Evolutionary conservation across 139 green algal genomes (phyloP).

Genomic region (Micractinium conductrix): DNA sequence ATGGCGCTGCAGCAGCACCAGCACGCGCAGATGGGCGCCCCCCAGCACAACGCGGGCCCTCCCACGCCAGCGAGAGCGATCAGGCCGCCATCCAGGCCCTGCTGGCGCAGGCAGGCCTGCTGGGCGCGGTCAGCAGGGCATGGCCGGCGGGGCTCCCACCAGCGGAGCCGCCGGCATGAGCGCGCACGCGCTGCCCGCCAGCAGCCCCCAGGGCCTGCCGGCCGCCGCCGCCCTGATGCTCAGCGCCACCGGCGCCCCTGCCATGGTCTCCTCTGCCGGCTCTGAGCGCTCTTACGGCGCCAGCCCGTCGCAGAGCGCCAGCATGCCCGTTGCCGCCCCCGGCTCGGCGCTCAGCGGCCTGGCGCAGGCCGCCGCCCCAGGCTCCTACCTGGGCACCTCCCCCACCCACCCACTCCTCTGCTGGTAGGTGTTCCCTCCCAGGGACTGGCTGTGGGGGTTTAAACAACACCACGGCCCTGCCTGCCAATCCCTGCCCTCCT

Average conservation of each 20-base stretch:
- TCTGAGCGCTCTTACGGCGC: background rate
- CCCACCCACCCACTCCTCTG: constrained; percentile 30
- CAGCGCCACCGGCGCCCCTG: background rate
- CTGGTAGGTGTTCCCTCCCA: background rate
- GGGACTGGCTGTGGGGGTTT: too few relatives aligned
- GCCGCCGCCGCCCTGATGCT: constrained; percentile 21
- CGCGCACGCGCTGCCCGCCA: background rate
- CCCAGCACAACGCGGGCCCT: background rate
- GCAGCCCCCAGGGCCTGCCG: background rate
- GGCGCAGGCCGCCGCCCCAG: background rate
- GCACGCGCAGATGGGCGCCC: background rate
- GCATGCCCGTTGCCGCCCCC: background rate
- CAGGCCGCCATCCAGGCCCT: constrained; percentile 35
- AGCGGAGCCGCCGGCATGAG: background rate
- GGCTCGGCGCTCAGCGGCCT: background rate
- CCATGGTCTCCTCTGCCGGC: background rate
- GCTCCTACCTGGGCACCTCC: constrained; percentile 35
- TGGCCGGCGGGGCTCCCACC: background rate
- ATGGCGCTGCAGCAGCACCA: constrained; percentile 21
- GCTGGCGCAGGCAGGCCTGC: constrained; percentile 33
- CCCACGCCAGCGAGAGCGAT: background rate
- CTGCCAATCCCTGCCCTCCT: background rate
- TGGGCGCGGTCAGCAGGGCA: constrained; percentile 9
- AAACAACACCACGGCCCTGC: too few relatives aligned
- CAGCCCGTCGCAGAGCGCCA: constrained; percentile 5